phyloP scores from a whole-genome alignment of 208 protist species.

The Crithidia mellificae region DNA sequence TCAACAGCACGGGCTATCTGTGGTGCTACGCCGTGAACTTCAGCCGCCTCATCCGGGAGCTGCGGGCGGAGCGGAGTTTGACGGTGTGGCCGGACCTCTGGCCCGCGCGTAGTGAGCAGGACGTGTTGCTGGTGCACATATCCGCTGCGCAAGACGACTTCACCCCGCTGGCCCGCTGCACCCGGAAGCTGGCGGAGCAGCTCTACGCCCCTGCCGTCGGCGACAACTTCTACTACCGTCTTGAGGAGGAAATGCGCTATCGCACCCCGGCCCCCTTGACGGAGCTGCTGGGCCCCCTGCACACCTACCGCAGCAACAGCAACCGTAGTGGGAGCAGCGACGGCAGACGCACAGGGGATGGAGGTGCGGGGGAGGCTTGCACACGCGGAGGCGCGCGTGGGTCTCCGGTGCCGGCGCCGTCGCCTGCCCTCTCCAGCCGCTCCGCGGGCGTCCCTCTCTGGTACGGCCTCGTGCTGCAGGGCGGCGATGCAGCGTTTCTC shows the following conservation, averaged over 20 bases:
- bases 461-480: slow-evolving; percentile 31
- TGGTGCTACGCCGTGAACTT: slow-evolving; percentile 72
- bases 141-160: slow-evolving; percentile 48
- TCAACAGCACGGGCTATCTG: slow-evolving; percentile 74
- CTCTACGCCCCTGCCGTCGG: slow-evolving; percentile 25
- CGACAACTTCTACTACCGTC: slow-evolving; percentile 22
- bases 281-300: slow-evolving; percentile 25
- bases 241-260: slow-evolving; percentile 32
- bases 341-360: too few relatives aligned
- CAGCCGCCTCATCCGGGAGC: slow-evolving; percentile 21
- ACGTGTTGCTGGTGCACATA: slow-evolving; percentile 52
- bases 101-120: slow-evolving; percentile 20
- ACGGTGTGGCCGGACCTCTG: slow-evolving; percentile 25
- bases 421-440: not conserved
- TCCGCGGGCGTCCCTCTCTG: slow-evolving; percentile 24
- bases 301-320: slow-evolving; percentile 3
- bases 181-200: slow-evolving; percentile 16
- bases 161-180: slow-evolving; percentile 20
- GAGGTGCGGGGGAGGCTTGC: too few relatives aligned
- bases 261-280: slow-evolving; percentile 22
- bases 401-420: not conserved
- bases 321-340: not conserved
- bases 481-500: slow-evolving; percentile 14
- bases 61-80: slow-evolving; percentile 15
- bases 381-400: too few relatives aligned